Evolutionary conservation across 2,329 filamentous ascomycete genomes (phyloP).

Genomic region (Coleophoma crateriformis): DNA sequence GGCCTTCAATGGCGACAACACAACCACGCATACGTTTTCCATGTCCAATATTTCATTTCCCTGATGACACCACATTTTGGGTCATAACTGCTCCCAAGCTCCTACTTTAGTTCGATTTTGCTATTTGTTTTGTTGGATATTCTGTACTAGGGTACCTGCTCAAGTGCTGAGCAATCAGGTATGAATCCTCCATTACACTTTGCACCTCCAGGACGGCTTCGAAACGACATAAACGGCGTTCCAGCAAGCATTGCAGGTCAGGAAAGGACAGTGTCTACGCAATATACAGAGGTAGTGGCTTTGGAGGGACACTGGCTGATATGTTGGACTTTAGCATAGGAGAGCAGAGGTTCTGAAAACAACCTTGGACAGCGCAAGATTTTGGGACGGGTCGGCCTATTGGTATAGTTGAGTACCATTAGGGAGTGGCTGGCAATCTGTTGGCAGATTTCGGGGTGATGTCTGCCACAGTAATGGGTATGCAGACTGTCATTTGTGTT

Average conservation of each 20-base stretch:
- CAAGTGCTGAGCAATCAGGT: slow-evolving; percentile 11
- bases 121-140: no score
- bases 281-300: no score
- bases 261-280: no score
- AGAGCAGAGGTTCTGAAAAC: background rate
- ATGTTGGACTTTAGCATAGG: background rate
- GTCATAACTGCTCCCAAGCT: background rate
- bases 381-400: no score
- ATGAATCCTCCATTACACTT: background rate
- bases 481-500: slow-evolving; percentile 13
- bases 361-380: no score
- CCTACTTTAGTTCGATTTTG: background rate
- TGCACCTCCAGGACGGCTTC: slow-evolving; percentile 6
- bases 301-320: background rate
- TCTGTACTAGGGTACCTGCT: no score
- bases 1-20: no score
- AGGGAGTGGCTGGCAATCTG: slow-evolving; percentile 3
- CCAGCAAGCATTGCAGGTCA: no score
- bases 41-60: background rate
- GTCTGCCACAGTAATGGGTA: slow-evolving; percentile 35
- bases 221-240: no score
- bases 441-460: slow-evolving; percentile 10
- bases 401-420: background rate
- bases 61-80: background rate
- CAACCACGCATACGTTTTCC: background rate